A percentile compares a stretch with the other conserved stretches of the same genome.
These are phyloP conservation scores for Puccinellia tenuiflora DNA, from an alignment of 176 grass and related monocot genomes.

Conservation along the genomic window DNA sequence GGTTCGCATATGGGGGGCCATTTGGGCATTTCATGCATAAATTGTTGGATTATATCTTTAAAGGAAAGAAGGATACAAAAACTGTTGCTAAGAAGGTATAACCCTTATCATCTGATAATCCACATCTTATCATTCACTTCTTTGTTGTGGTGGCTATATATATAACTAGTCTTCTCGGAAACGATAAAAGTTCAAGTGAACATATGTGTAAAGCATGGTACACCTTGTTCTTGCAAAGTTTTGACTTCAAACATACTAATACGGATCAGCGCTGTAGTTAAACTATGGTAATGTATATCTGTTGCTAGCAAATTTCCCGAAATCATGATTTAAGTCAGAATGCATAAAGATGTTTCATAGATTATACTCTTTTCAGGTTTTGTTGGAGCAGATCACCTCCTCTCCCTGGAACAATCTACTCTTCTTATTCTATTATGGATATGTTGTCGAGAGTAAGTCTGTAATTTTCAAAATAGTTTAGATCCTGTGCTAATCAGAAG, in stretches of 20 bases:
- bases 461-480: background rate
- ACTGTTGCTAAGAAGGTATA: slow-evolving; percentile 93
- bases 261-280: background rate
- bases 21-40: slow-evolving; percentile 85
- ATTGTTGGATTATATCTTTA: slow-evolving; percentile 79
- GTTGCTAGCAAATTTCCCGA: background rate
- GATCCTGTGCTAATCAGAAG: background rate
- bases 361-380: slow-evolving; percentile 52
- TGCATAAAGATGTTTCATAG: background rate
- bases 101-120: background rate
- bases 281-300: background rate
- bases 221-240: background rate
- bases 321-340: background rate
- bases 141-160: background rate
- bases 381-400: slow-evolving; percentile 68
- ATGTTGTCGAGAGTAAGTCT: slow-evolving; percentile 86
- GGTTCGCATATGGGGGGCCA: slow-evolving; percentile 80
- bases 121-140: background rate
- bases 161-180: background rate
- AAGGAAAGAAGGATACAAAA: slow-evolving; percentile 83
- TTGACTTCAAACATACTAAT: slow-evolving; percentile 16
- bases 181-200: background rate
- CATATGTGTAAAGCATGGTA: background rate
- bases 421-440: slow-evolving; percentile 89
- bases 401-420: slow-evolving; percentile 83